Base-by-base conservation (phyloP, 2,329 filamentous ascomycete species). In the Xylaria sp. region DNA sequence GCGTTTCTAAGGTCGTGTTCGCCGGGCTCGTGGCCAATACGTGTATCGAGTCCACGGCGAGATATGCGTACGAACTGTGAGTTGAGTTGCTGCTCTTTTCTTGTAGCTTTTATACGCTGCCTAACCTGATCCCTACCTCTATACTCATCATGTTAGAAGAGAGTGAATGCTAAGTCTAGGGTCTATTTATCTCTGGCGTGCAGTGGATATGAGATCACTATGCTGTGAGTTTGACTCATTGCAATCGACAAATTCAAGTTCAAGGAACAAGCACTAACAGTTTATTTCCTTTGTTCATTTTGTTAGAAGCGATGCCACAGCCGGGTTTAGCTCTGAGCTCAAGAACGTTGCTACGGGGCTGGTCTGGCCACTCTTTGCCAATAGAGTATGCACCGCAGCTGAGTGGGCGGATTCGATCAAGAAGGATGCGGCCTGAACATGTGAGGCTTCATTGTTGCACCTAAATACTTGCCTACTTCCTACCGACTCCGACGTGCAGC, bases 1-100 rank as follows among this genome's bases (percentile, higher is more conserved):
- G 59, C n/a, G 40, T 61, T 32, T 51, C 59, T 21, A 51, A 51
- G 47, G 44, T 61, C n/a, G 59, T 61, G 44, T 40, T 61, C 13
- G 59, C 59, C 13, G 59, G 59, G 44, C 21, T 61, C 21, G 47
- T 61, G 27, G 44, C 59, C n/a, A 61, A 61, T 27, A 61, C 59
- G 21, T 61, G 59, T 47, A 51, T 61, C 16, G 59, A 61, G 47
- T 48, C 59, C 21, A 61, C 59, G 1, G 59, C 59, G 47, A 37
- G 59, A 40, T 61, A 61, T 25, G 59, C 59, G 29, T 61, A 61
- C 8, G 59, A 61, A 51, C 44, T 27, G 59, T 61, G 23, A 37
- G 59, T 61, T n/a, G n/a, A n/a, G n/a, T n/a, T n/a, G n/a, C n/a
- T n/a, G n/a, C n/a, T n/a, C n/a, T n/a, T n/a, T n/a, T n/a, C n/a